Evolutionary conservation across 176 grass and related monocot genomes (phyloP).

Genomic region (Echinochloa phyllopogon): DNA sequence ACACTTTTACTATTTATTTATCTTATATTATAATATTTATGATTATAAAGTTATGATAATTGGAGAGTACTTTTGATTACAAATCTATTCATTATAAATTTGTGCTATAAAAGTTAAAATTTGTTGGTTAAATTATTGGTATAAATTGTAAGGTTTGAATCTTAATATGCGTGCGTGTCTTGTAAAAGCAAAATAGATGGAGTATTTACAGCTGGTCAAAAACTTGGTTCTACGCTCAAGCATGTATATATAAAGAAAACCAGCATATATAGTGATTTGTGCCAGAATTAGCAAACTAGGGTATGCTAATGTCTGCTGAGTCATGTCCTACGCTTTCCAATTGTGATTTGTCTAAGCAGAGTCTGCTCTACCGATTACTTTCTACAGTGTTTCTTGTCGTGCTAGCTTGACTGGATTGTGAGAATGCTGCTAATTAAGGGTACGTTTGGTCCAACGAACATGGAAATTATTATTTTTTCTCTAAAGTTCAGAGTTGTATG

Average conservation of each 20-base stretch:
- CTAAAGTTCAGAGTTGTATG: neutral
- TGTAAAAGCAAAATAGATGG: too few relatives aligned
- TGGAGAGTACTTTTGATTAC: too few relatives aligned
- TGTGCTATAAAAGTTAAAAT: too few relatives aligned
- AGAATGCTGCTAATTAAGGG: neutral
- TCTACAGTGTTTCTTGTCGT: neutral
- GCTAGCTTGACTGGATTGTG: too few relatives aligned
- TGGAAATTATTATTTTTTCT: neutral
- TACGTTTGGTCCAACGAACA: neutral
- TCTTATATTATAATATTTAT: too few relatives aligned
- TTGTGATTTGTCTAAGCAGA: neutral
- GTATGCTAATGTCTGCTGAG: neutral
- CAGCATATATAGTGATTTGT: neutral
- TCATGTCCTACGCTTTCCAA: neutral
- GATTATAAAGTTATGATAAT: too few relatives aligned
- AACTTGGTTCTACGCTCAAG: neutral
- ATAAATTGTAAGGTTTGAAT: too few relatives aligned
- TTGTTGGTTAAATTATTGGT: too few relatives aligned
- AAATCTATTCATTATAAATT: too few relatives aligned
- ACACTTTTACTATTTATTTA: too few relatives aligned
- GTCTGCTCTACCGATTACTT: neutral
- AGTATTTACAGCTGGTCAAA: neutral
- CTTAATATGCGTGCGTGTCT: too few relatives aligned
- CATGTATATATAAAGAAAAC: neutral
- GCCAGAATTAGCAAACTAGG: neutral